Percentiles rank a stretch among this genome's conserved stretches.
phyloP scores from a whole-genome alignment of 2,329 filamentous ascomycete species.

The Pseudopyrenochaeta lycopersici region DNA sequence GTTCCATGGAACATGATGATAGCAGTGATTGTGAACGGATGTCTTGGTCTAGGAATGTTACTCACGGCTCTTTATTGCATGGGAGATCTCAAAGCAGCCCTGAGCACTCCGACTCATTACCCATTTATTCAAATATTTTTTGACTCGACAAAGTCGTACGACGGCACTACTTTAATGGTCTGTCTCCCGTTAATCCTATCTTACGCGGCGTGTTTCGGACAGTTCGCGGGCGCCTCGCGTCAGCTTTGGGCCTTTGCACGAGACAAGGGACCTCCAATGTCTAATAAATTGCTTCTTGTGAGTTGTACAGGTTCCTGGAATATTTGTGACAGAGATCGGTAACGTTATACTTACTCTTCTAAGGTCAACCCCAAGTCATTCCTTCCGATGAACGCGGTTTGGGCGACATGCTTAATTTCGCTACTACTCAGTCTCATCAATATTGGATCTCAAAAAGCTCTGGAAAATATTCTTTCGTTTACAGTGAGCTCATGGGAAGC shows the following conservation, averaged over 20 bases:
- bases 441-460: neutral
- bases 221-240: slow-evolving; percentile 40
- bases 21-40: slow-evolving; percentile 34
- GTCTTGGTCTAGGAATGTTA: slow-evolving; percentile 26
- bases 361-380: neutral
- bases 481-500: neutral
- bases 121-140: slow-evolving; percentile 55
- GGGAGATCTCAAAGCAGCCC: slow-evolving; percentile 34
- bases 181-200: slow-evolving; percentile 25
- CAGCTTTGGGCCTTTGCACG: slow-evolving; percentile 48
- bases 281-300: neutral
- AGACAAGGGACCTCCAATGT: slow-evolving; percentile 25
- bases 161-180: slow-evolving; percentile 55
- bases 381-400: neutral
- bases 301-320: neutral
- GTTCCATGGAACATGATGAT: slow-evolving; percentile 45
- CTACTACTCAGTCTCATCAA: neutral
- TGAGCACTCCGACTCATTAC: slow-evolving; percentile 49
- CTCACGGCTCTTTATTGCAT: slow-evolving; percentile 44
- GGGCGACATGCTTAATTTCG: neutral
- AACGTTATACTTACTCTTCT: neutral
- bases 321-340: no score
- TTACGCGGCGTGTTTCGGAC: slow-evolving; percentile 35
- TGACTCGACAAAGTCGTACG: slow-evolving; percentile 9
- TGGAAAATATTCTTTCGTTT: neutral